phyloP scores from a whole-genome alignment of 805 yeast genomes.

The Myxozyma melibiosi region DNA sequence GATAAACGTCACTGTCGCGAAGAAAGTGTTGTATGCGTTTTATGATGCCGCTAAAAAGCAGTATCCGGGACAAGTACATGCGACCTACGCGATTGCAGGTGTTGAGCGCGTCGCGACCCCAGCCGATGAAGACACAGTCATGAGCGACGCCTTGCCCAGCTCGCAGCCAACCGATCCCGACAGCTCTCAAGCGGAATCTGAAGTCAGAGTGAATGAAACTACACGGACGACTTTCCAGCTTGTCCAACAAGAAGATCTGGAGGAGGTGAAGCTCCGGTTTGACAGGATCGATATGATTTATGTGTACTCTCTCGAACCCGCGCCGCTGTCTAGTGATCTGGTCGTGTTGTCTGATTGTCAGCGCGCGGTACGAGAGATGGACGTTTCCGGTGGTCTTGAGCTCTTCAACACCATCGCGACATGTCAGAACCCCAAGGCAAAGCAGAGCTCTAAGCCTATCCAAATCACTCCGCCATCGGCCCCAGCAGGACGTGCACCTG shows the following conservation, averaged over 20 bases:
- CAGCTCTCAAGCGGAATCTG: constrained; percentile 2
- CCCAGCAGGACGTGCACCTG: background rate
- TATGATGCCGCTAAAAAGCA: constrained; percentile 3
- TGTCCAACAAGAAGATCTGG: constrained; percentile 27
- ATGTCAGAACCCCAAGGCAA: constrained; percentile 3
- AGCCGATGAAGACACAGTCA: background rate
- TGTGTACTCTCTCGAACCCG: constrained; percentile 28
- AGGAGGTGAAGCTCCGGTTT: constrained; percentile 19
- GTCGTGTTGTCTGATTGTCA: constrained; percentile 18
- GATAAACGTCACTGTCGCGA: constrained; percentile 15
- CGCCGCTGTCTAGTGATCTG: constrained; percentile 15
- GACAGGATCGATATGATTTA: constrained; percentile 13
- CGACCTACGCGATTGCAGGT: constrained; percentile 26
- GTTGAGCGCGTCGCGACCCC: background rate
- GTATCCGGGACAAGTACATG: constrained; percentile 20
- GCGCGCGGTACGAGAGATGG: constrained; percentile 17
- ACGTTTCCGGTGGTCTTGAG: constrained; percentile 5
- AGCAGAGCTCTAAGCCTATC: background rate
- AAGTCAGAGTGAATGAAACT: background rate
- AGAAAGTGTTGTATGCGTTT: constrained; percentile 23
- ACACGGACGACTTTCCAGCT: constrained; percentile 14
- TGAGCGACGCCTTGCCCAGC: background rate
- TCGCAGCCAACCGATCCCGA: constrained; percentile 3
- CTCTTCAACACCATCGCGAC: constrained; percentile 9
- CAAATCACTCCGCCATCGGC: background rate